phyloP scores from a whole-genome alignment of 192 early-diverging fungal genomes.

The Lunasporangiospora selenospora region DNA sequence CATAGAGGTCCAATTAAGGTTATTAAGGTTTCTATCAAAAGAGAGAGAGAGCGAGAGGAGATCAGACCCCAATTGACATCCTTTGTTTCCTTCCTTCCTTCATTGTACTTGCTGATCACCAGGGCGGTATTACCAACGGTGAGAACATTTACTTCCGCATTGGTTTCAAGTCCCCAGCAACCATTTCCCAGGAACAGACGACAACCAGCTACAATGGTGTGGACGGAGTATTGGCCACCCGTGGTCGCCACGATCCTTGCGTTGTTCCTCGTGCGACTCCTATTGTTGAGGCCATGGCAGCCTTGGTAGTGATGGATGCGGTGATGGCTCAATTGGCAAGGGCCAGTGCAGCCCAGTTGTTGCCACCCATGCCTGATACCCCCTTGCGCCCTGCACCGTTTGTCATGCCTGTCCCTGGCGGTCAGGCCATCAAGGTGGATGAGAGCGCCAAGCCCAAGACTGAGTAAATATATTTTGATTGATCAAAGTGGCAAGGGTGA shows the following conservation, averaged over 20 bases:
- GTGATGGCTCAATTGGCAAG: slow-evolving; percentile 69
- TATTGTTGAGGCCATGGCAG: slow-evolving; percentile 98
- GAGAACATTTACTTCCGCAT: slow-evolving; percentile 97
- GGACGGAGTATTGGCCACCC: slow-evolving; percentile 82
- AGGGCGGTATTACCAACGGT: slow-evolving; percentile 96
- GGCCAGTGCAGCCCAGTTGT: slow-evolving; percentile 53
- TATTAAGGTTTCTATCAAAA: too few relatives aligned
- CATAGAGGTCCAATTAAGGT: too few relatives aligned
- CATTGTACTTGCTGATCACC: neutral
- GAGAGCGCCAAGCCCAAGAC: slow-evolving; percentile 46
- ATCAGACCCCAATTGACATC: too few relatives aligned
- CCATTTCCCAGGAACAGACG: slow-evolving; percentile 89
- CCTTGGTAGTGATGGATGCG: slow-evolving; percentile 90
- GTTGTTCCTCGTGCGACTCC: slow-evolving; percentile 96
- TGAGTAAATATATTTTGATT: too few relatives aligned
- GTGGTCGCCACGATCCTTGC: slow-evolving; percentile 97
- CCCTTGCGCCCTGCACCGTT: slow-evolving; percentile 43
- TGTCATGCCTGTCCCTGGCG: slow-evolving; percentile 39
- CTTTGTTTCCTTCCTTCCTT: too few relatives aligned
- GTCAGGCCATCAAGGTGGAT: slow-evolving; percentile 40
- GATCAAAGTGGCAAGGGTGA: too few relatives aligned
- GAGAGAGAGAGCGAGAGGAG: too few relatives aligned
- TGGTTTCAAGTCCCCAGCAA: slow-evolving; percentile 97
- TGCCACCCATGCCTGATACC: slow-evolving; percentile 55
- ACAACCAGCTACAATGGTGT: slow-evolving; percentile 89